phyloP scores from a whole-genome alignment of 192 early-diverging fungal genomes.

The Rhizophagus prolifer region DNA sequence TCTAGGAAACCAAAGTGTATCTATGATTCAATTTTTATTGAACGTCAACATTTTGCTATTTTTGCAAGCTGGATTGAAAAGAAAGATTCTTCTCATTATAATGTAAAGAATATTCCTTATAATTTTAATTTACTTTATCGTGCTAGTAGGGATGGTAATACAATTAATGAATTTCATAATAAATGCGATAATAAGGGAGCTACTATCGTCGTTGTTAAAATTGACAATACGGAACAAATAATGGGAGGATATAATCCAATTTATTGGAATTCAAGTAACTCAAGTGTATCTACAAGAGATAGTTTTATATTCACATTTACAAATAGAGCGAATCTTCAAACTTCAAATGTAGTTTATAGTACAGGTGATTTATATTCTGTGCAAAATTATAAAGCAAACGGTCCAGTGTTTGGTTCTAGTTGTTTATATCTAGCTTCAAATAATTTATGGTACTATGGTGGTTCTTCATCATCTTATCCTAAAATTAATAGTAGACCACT shows the following conservation, averaged over 20 bases:
- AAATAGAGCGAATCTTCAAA: no score
- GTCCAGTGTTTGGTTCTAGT: no score
- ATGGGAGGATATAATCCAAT: constrained; percentile 6
- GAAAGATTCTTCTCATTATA: background rate
- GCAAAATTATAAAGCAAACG: no score
- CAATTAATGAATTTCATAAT: background rate
- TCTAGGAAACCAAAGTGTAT: no score
- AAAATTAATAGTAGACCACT: no score
- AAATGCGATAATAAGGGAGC: background rate
- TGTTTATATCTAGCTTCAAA: no score
- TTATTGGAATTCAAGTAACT: background rate
- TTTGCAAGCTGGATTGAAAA: background rate
- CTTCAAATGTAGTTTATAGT: no score
- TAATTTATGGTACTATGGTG: no score
- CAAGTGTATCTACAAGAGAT: no score
- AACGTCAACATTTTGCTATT: background rate
- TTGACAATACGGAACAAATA: background rate
- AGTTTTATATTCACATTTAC: no score
- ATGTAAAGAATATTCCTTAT: background rate
- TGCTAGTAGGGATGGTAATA: constrained; percentile 2
- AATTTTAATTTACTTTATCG: background rate
- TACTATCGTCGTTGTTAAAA: background rate
- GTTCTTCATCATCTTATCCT: no score
- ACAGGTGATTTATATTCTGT: no score
- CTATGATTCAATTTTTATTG: background rate